Evolutionary conservation across 257 asterid species (phyloP).

Genomic region (Prunella vulgaris): DNA sequence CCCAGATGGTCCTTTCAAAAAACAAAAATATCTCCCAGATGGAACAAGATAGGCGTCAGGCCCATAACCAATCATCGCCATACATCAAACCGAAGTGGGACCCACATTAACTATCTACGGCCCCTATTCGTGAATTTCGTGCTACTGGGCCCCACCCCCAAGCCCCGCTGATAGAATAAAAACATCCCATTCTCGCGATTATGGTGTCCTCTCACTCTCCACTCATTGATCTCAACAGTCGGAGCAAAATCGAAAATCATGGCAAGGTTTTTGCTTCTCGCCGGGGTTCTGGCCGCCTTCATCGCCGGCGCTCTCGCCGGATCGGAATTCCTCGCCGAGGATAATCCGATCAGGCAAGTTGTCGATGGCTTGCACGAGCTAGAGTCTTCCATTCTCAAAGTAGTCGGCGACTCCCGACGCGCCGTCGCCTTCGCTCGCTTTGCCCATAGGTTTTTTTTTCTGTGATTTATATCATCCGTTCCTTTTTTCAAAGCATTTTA

Average conservation of each 20-base stretch:
- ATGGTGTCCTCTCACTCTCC: not conserved
- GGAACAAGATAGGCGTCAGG: not conserved
- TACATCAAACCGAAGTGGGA: not conserved
- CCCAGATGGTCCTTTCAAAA: not conserved
- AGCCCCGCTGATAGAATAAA: not conserved
- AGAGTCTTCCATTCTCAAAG: slow-evolving; percentile 46
- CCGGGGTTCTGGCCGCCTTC: slow-evolving; percentile 40
- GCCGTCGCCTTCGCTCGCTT: slow-evolving; percentile 83
- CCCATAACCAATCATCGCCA: slow-evolving; percentile 9
- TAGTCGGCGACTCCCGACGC: slow-evolving; percentile 60
- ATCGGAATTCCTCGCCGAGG: slow-evolving; percentile 34
- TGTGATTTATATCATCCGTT: not conserved
- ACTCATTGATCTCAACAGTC: not conserved
- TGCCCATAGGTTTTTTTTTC: slow-evolving; percentile 54
- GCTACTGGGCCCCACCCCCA: slow-evolving; percentile 14
- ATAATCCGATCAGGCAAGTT: slow-evolving; percentile 88
- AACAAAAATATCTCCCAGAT: not conserved
- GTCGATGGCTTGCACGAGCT: slow-evolving; percentile 66
- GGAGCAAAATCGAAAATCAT: slow-evolving; percentile 18
- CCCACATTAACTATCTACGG: slow-evolving; percentile 1
- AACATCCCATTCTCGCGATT: not conserved
- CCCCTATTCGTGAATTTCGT: not conserved
- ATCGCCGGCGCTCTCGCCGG: slow-evolving; percentile 29
- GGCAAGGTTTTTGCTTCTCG: slow-evolving; percentile 43
- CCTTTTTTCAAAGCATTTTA: not conserved